Percentiles rank a stretch among this genome's conserved stretches.
phyloP scores from a whole-genome alignment of 2,329 filamentous ascomycete genomes.

The Aspergillus luchuensis region DNA sequence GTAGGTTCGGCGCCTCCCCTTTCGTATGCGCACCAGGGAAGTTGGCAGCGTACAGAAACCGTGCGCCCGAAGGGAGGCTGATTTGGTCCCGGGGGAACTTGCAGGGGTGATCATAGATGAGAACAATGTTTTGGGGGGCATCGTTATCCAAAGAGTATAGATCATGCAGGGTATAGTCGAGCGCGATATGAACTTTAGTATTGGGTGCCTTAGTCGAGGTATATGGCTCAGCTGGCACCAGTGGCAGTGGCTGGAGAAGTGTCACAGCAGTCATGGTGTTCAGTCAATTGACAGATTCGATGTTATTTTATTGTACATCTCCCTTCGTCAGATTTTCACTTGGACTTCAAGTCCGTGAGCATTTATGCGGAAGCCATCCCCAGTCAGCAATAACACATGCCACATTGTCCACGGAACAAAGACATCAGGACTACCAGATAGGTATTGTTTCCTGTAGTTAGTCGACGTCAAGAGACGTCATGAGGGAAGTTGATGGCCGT shows the following conservation, averaged over 20 bases:
- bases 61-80: too few species aligned
- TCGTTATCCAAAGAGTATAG: conserved; percentile 4
- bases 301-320: too few species aligned
- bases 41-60: background rate
- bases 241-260: background rate
- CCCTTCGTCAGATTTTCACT: too few species aligned
- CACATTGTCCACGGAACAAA: background rate
- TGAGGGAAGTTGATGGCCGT: background rate
- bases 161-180: conserved; percentile 9
- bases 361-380: too few species aligned
- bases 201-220: background rate
- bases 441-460: too few species aligned
- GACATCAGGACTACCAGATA: too few species aligned
- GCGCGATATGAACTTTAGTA: background rate
- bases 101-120: conserved; percentile 1
- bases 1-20: background rate
- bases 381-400: background rate
- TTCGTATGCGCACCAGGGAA: background rate
- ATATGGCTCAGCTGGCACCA: background rate
- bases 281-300: too few species aligned
- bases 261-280: background rate
- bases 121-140: background rate
- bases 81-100: background rate
- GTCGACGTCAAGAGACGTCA: conserved; percentile 2
- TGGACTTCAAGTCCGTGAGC: too few species aligned